phyloP scores from a whole-genome alignment of 495 filamentous ascomycete species.

The Penicillium goetzii region DNA sequence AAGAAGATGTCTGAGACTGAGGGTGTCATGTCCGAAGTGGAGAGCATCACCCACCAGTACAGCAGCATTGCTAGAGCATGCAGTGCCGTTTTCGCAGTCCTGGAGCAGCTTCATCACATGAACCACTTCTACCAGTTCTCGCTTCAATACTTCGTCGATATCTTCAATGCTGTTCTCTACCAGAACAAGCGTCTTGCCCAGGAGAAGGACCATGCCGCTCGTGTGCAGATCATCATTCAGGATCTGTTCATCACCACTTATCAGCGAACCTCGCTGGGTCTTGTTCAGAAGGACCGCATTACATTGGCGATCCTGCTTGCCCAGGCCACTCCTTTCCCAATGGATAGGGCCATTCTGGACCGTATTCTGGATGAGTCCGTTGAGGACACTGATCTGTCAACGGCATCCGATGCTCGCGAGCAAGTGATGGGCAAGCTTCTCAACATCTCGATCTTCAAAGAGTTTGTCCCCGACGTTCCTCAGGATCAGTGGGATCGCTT shows the following conservation, averaged over 20 bases:
- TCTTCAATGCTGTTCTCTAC: constrained; percentile 91
- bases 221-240: constrained; percentile 83
- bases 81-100: constrained; percentile 92
- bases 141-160: constrained; percentile 94
- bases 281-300: constrained; percentile 92
- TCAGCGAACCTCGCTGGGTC: constrained; percentile 86
- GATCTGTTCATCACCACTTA: constrained; percentile 91
- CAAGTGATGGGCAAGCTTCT: constrained; percentile 70
- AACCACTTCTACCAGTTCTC: constrained; percentile 99
- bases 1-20: constrained; percentile 94
- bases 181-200: constrained; percentile 72
- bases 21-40: constrained; percentile 97
- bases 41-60: constrained; percentile 91
- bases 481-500: constrained; percentile 76
- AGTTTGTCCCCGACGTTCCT: constrained; percentile 64
- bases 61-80: constrained; percentile 89
- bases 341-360: constrained; percentile 89
- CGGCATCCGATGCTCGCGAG: constrained; percentile 61
- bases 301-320: constrained; percentile 96
- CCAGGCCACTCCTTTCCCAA: constrained; percentile 89
- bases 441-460: constrained; percentile 74
- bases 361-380: constrained; percentile 78
- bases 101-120: constrained; percentile 96
- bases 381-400: constrained; percentile 78
- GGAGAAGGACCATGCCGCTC: constrained; percentile 72